These are phyloP conservation scores for Prunus kanzakura DNA, from an alignment of 306 rosid genomes.

Conservation along the genomic window DNA sequence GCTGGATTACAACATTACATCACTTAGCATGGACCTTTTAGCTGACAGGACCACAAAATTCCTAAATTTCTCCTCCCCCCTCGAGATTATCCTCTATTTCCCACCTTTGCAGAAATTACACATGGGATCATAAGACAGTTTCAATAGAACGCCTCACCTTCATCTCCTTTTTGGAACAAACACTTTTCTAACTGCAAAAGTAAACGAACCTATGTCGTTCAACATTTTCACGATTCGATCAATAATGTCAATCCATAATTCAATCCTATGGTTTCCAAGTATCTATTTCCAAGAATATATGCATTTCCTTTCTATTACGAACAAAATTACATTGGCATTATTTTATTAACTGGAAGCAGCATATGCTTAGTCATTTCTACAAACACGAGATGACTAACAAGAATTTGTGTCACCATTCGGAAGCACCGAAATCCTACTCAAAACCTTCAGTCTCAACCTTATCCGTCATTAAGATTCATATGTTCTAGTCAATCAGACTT, in stretches of 20 bases:
- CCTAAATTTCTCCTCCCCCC: neutral
- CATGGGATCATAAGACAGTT: neutral
- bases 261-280: neutral
- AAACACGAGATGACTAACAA: neutral
- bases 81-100: neutral
- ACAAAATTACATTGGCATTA: neutral
- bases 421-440: neutral
- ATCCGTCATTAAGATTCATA: neutral
- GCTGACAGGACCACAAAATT: neutral
- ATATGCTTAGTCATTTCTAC: neutral
- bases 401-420: neutral
- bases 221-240: neutral
- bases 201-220: neutral
- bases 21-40: neutral
- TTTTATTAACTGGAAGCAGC: neutral
- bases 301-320: neutral
- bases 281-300: too few species aligned
- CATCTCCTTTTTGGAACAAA: neutral
- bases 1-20: neutral
- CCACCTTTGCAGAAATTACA: neutral
- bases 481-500: neutral
- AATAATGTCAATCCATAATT: neutral
- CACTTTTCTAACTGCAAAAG: neutral
- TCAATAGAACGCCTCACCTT: neutral
- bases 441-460: neutral